Percentiles rank a stretch among this genome's conserved stretches.
Conservation (phyloP, 441 rosid genomes). For the Adansonia madagascariensis region DNA sequence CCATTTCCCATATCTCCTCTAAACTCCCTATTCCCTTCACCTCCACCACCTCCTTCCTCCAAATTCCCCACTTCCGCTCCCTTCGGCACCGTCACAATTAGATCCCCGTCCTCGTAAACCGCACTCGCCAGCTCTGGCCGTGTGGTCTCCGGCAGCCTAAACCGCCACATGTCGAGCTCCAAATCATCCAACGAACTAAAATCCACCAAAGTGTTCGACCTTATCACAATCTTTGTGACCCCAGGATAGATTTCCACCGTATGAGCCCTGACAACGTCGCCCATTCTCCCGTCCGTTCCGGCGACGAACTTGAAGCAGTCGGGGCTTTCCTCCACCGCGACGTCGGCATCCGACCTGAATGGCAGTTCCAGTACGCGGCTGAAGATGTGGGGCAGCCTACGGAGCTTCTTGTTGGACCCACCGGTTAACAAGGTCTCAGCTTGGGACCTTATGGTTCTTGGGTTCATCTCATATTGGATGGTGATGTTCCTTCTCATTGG, state of each 20-base stretch:
- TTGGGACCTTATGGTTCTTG: conserved; percentile 16
- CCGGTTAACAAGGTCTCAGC: conserved; percentile 36
- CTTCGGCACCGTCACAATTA: conserved; percentile 90
- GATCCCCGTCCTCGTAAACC: conserved; percentile 63
- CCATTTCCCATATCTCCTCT: conserved; percentile 67
- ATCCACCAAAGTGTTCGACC: conserved; percentile 70
- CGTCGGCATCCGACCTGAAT: conserved; percentile 85
- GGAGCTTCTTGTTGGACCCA: conserved; percentile 70
- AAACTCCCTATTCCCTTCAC: conserved; percentile 39
- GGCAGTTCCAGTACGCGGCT: conserved; percentile 90
- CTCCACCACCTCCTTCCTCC: conserved; percentile 42
- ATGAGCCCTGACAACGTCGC: conserved; percentile 78
- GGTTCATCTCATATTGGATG: conserved; percentile 48
- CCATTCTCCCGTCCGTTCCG: conserved; percentile 61
- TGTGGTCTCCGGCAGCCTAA: conserved; percentile 83
- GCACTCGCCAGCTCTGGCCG: conserved; percentile 94
- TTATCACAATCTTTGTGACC: conserved; percentile 75
- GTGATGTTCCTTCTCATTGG: conserved; percentile 68
- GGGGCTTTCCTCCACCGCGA: conserved; percentile 69
- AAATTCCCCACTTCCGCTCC: conserved; percentile 40
- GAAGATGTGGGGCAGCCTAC: conserved; percentile 88
- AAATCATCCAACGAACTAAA: conserved; percentile 61
- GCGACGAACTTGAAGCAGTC: conserved; percentile 85
- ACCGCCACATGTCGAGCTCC: conserved; percentile 95
- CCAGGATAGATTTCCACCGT: conserved; percentile 85